Evolutionary conservation across 2,329 filamentous ascomycete genomes (phyloP).

Genomic region (Penicillium concentricum): DNA sequence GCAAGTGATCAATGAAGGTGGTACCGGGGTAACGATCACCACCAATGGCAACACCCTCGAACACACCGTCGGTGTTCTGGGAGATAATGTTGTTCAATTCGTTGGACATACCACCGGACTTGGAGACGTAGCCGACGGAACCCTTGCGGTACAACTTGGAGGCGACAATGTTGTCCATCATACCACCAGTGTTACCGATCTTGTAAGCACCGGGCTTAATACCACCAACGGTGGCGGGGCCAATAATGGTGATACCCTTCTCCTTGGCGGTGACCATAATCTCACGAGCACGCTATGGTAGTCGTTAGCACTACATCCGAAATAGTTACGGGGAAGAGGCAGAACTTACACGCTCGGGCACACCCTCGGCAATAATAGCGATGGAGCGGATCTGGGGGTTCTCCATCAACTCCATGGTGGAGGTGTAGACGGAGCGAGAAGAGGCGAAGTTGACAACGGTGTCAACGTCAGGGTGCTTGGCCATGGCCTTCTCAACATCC

Average conservation of each 20-base stretch:
- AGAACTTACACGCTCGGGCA: slow-evolving; percentile 79
- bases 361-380: slow-evolving; percentile 99
- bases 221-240: slow-evolving; percentile 95
- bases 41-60: slow-evolving; percentile 98
- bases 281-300: slow-evolving; percentile 80
- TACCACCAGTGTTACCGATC: slow-evolving; percentile 99
- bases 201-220: slow-evolving; percentile 99
- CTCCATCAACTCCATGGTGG: slow-evolving; percentile 98
- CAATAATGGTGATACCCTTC: slow-evolving; percentile 99
- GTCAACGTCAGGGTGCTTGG: slow-evolving; percentile 96
- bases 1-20: slow-evolving; percentile 97
- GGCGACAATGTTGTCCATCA: slow-evolving; percentile 99
- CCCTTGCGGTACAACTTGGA: slow-evolving; percentile 99
- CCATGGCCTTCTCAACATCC: slow-evolving; percentile 83
- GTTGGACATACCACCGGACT: slow-evolving; percentile 99
- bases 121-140: slow-evolving; percentile 98
- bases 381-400: slow-evolving; percentile 96
- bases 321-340: not conserved
- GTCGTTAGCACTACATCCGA: not conserved
- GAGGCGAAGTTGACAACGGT: slow-evolving; percentile 99
- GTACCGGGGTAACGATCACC: slow-evolving; percentile 98
- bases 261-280: slow-evolving; percentile 95
- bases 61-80: slow-evolving; percentile 94
- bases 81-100: slow-evolving; percentile 99
- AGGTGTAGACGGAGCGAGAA: slow-evolving; percentile 96